These are phyloP conservation scores for Melocanna baccifera DNA, from an alignment of 176 grass and related monocot genomes.

Conservation along the genomic window DNA sequence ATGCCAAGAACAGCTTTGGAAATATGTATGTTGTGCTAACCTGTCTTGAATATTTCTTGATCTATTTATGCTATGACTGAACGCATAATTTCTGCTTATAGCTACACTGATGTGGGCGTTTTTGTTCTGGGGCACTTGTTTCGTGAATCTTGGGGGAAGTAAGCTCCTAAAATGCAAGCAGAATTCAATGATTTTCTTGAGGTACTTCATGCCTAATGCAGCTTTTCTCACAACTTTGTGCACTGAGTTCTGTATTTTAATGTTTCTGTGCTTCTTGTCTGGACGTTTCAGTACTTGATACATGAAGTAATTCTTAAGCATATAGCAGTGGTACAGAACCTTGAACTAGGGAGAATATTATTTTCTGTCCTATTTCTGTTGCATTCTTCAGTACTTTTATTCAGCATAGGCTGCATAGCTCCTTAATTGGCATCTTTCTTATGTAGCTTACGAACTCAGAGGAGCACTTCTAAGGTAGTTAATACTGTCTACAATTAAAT, in stretches of 20 bases:
- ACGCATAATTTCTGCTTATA: slow-evolving; percentile 34
- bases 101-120: slow-evolving; percentile 86
- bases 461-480: not conserved
- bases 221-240: not conserved
- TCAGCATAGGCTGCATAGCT: not conserved
- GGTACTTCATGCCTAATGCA: slow-evolving; percentile 36
- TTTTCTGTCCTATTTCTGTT: not conserved
- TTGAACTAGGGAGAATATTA: not conserved
- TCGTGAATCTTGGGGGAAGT: slow-evolving; percentile 80
- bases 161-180: slow-evolving; percentile 77
- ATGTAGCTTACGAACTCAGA: not conserved
- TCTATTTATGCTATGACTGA: slow-evolving; percentile 31
- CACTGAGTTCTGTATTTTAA: not conserved
- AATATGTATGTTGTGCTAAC: slow-evolving; percentile 61
- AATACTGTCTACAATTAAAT: not conserved
- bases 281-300: not conserved
- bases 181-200: slow-evolving; percentile 90
- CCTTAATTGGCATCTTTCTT: not conserved
- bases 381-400: not conserved
- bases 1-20: slow-evolving; percentile 96
- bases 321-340: not conserved
- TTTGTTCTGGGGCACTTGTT: slow-evolving; percentile 87
- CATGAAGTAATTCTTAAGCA: not conserved
- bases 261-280: not conserved
- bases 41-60: slow-evolving; percentile 16